Base-by-base conservation (phyloP, 2,329 filamentous ascomycete species). In the Capronia epimyces region DNA sequence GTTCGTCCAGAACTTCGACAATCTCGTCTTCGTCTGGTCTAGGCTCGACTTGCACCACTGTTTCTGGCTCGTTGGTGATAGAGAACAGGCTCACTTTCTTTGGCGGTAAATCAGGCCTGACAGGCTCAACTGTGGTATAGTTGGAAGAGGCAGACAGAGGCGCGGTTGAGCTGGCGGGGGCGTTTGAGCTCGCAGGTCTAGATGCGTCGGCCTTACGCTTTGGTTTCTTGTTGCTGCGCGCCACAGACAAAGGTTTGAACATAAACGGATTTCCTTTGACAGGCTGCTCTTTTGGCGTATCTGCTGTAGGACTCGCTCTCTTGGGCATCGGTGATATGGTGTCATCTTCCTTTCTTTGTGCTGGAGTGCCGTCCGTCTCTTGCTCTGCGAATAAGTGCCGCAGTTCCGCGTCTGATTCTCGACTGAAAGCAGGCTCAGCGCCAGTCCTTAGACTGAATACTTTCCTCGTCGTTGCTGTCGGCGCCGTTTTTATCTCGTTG, bases 161-260 rank as follows among this genome's bases (percentile, higher is more conserved):
- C 29, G 31, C n/a, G 48, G 12, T 27, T 12, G 20, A 12, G 22
- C 24, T 25, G 25, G 39, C 37, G 8, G 18, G 21, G 15, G 25
- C 18, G 16, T 15, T 25, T n/a, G 34, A 18, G 21, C 24, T 29
- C 6, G 43, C 22, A 21, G 47, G n/a, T 39, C 44, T 55, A 10
- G 39, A 13, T 3, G 34, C 22, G 15, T 47, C 50, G 81, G 80
- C 61, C 78, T 80, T 5, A 68, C 39, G 37, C 62, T 79, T 83
- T 71, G 84, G 88, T 70, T 86, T 89, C 56, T 79, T 80, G 24
- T 82, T 77, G 56, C 85, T 88, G 55, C 87, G 79, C 13, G 83
- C 81, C 12, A 96, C 89, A 1, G 90, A 95, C 31, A 96, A 73
- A 2, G 91, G 91, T 65, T 84, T 86, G 68, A 97, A 96, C 81